phyloP scores from a whole-genome alignment of 2,329 filamentous ascomycete genomes.

The Coniochaeta pulveracea region DNA sequence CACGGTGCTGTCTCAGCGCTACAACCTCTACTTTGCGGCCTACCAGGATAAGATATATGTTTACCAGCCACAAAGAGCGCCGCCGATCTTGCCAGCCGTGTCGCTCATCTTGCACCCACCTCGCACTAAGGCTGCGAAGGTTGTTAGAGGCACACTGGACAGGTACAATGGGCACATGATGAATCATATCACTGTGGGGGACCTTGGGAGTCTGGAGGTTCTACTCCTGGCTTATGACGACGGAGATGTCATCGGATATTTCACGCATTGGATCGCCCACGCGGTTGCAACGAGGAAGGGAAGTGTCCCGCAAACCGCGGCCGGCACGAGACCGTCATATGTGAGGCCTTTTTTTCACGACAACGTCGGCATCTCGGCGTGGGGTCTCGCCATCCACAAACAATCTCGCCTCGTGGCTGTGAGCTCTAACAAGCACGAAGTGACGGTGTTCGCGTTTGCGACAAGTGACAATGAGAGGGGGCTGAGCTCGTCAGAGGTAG shows the following conservation, averaged over 20 bases:
- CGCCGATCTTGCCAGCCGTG: slow-evolving; percentile 37
- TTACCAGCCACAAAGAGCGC: slow-evolving; percentile 35
- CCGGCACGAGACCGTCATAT: slow-evolving; percentile 5
- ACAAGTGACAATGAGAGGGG: slow-evolving; percentile 3
- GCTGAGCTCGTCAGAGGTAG: slow-evolving; percentile 3
- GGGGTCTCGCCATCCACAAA: slow-evolving; percentile 78
- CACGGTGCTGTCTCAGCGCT: slow-evolving; percentile 44
- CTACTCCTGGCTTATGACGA: slow-evolving; percentile 60
- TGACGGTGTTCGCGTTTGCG: slow-evolving; percentile 41
- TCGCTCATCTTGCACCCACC: slow-evolving; percentile 37
- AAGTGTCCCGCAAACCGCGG: background rate
- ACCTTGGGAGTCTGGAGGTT: slow-evolving; percentile 60
- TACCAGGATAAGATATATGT: slow-evolving; percentile 46
- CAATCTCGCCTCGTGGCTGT: slow-evolving; percentile 78
- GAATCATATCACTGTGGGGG: slow-evolving; percentile 58
- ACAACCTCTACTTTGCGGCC: slow-evolving; percentile 52
- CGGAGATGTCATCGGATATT: slow-evolving; percentile 63
- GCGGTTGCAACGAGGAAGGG: slow-evolving; percentile 21
- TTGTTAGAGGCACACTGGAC: slow-evolving; percentile 43
- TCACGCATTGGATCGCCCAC: slow-evolving; percentile 41
- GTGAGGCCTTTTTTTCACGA: slow-evolving; percentile 54
- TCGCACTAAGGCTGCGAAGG: slow-evolving; percentile 24
- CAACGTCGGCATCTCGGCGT: slow-evolving; percentile 70
- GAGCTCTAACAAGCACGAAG: slow-evolving; percentile 57
- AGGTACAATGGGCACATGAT: slow-evolving; percentile 42